phyloP scores from a whole-genome alignment of 345 rosid genomes.

The Lenwebbia sp. region DNA sequence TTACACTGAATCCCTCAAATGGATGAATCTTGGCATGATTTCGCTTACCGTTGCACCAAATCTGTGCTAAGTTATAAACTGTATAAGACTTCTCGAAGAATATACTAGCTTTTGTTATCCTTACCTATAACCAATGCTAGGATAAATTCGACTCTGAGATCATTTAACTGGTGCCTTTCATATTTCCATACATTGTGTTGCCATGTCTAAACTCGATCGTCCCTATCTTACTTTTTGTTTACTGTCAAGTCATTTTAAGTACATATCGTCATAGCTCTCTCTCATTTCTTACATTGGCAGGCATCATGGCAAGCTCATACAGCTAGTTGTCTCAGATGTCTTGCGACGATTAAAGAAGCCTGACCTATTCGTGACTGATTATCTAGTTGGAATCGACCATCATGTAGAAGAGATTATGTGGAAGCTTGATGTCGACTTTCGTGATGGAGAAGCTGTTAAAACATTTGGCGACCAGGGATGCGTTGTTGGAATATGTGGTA shows the following conservation, averaged over 20 bases:
- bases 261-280: not conserved
- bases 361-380: not conserved
- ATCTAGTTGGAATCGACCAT: conserved; percentile 1
- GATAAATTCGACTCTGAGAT: not conserved
- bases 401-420: not conserved
- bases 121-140: not conserved
- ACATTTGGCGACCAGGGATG: fast-evolving
- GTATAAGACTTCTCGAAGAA: not conserved
- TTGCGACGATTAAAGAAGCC: not conserved
- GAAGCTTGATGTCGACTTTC: not conserved
- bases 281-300: not conserved
- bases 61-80: too few relatives aligned
- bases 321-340: not conserved
- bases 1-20: too few relatives aligned
- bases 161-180: not conserved
- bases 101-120: not conserved
- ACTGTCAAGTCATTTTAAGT: not conserved
- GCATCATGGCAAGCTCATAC: not conserved
- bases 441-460: not conserved
- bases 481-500: conserved; percentile 6
- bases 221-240: not conserved
- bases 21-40: too few relatives aligned
- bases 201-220: not conserved
- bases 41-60: too few relatives aligned
- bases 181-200: not conserved